These are phyloP conservation scores for Suillus cothurnatus DNA, from an alignment of 768 basidiomycete genomes.

Conservation along the genomic window DNA sequence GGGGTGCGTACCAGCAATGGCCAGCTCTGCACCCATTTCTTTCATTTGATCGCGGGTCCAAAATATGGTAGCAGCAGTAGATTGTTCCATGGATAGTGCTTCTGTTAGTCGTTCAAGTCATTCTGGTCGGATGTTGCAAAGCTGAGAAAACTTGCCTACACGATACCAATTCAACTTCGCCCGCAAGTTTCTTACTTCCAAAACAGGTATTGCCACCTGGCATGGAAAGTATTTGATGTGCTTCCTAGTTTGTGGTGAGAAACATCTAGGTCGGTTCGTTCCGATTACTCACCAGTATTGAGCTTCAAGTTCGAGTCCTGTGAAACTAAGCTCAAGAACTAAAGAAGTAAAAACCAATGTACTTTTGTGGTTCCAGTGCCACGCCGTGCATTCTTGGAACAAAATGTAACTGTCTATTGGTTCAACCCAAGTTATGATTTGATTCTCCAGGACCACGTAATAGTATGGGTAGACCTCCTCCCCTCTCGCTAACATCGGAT, in stretches of 20 bases:
- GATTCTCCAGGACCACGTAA: background rate
- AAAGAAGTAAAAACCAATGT: background rate
- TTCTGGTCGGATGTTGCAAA: background rate
- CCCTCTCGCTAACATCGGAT: background rate
- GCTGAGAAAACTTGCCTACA: background rate
- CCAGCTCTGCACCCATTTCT: background rate
- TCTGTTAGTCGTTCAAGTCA: background rate
- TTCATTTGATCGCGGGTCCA: background rate
- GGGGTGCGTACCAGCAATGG: background rate
- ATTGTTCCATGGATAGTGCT: background rate
- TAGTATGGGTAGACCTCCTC: background rate
- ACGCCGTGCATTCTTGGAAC: background rate
- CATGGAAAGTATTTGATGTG: background rate
- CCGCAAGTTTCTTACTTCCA: background rate
- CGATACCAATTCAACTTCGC: background rate
- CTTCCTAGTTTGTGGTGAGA: background rate
- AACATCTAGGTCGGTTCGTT: no score
- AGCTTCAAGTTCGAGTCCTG: background rate
- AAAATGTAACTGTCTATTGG: background rate
- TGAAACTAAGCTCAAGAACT: background rate
- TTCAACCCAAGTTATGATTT: background rate
- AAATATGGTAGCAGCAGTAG: background rate
- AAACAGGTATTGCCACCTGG: background rate
- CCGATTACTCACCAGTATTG: background rate
- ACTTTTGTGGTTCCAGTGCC: conserved; percentile 1